Conservation (phyloP, 2,329 filamentous ascomycete species). For the Scopulariopsis brevicaulis region DNA sequence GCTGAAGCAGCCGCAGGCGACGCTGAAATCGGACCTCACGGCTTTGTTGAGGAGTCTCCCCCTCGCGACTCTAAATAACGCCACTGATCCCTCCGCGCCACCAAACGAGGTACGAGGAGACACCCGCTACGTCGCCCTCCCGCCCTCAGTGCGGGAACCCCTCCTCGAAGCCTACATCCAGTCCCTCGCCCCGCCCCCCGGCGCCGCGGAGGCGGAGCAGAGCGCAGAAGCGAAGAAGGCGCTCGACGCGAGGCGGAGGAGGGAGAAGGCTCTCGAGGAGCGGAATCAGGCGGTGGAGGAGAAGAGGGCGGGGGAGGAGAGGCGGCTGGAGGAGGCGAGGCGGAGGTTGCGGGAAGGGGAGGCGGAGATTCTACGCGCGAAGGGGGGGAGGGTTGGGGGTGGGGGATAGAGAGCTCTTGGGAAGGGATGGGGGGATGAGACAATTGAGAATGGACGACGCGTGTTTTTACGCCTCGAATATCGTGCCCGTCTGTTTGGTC, state of each 20-base stretch:
- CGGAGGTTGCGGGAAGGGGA: conserved; percentile 55
- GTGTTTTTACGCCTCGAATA: no score
- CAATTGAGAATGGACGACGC: no score
- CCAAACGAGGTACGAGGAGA: conserved; percentile 54
- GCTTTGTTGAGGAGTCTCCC: conserved; percentile 53
- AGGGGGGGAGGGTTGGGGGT: conserved; percentile 58
- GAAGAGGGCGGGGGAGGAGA: conserved; percentile 48
- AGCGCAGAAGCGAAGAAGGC: conserved; percentile 38
- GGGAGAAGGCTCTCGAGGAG: conserved; percentile 58
- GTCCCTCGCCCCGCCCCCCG: conserved; percentile 46
- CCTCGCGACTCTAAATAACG: conserved; percentile 44
- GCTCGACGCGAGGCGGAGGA: conserved; percentile 37
- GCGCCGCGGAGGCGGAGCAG: conserved; percentile 24
- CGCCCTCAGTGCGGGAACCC: conserved; percentile 46
- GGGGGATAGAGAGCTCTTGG: conserved; percentile 28
- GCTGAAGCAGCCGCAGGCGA: conserved; percentile 52
- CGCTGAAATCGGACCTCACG: conserved; percentile 59
- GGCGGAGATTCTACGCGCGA: conserved; percentile 47
- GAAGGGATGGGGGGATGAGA: background rate
- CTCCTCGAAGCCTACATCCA: conserved; percentile 57
- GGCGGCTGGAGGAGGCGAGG: conserved; percentile 48
- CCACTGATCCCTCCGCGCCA: conserved; percentile 42
- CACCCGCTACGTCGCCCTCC: conserved; percentile 58
- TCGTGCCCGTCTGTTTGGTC: no score
- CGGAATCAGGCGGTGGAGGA: conserved; percentile 51